A percentile compares a stretch with the other conserved stretches of the same genome.
Conservation (phyloP, 2,329 filamentous ascomycete species). For the Rutstroemia sp. region DNA sequence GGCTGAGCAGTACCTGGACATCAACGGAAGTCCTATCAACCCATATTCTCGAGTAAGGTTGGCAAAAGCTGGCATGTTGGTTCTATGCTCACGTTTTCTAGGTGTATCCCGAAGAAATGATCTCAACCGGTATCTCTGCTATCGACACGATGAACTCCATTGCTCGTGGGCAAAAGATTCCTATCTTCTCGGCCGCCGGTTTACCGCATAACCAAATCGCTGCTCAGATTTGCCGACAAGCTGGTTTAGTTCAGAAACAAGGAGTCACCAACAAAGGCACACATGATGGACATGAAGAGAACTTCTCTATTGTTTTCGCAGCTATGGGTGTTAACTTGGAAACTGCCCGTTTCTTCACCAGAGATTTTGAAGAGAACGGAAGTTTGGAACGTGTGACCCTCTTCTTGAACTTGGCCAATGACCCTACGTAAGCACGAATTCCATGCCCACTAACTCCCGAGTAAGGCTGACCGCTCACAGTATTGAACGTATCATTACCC, state of each 20-base stretch:
- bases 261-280: slow-evolving; percentile 83
- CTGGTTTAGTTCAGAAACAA: slow-evolving; percentile 74
- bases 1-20: slow-evolving; percentile 96
- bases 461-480: slow-evolving; percentile 37
- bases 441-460: no score
- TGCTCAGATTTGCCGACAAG: slow-evolving; percentile 96
- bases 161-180: slow-evolving; percentile 98
- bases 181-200: slow-evolving; percentile 97
- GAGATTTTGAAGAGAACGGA: slow-evolving; percentile 98
- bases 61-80: not conserved
- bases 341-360: slow-evolving; percentile 95
- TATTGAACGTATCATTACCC: slow-evolving; percentile 99
- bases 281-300: slow-evolving; percentile 95
- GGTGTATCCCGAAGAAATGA: slow-evolving; percentile 99
- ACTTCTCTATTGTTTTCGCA: slow-evolving; percentile 99
- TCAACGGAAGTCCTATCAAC: slow-evolving; percentile 98
- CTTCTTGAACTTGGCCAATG: slow-evolving; percentile 98
- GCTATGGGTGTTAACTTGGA: slow-evolving; percentile 99
- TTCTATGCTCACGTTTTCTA: slow-evolving; percentile 30
- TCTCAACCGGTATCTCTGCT: slow-evolving; percentile 96
- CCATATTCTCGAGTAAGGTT: slow-evolving; percentile 84
- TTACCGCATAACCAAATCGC: slow-evolving; percentile 99
- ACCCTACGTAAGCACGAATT: slow-evolving; percentile 70
- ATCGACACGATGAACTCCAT: slow-evolving; percentile 99
- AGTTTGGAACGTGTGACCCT: slow-evolving; percentile 95